Evolutionary conservation across 768 basidiomycete species (phyloP), one percentile per base, ranked within the genome.

Genomic region (Boletus tylopilopsis): DNA sequence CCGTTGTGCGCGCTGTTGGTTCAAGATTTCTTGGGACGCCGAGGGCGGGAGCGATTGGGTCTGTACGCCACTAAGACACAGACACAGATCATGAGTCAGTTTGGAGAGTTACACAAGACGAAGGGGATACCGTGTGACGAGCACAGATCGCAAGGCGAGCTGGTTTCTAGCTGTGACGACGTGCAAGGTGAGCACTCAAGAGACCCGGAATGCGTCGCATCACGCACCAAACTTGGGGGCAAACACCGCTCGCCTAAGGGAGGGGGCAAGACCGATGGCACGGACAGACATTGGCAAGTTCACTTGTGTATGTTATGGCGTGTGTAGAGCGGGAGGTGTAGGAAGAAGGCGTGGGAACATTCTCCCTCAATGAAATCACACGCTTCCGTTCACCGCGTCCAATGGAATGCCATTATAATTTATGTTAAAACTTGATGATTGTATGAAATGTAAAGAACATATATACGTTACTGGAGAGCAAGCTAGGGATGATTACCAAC

Each of bases 1-100:
- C n/a, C 96, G 87, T 42, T 75, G 74, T 42, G 90, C 71, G 56
- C 96, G 88, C 68, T 98, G 94, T 57, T 79, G 69, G 77, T 98
- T 95, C 60, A 97, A 75, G 55, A 93, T 87, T 5, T 74, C 76
- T 30, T 72, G 64, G 10, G 75, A 71, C 0, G 81, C 76, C 0
- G 83, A 74, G 2, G 86, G 75, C 1, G 84, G 74, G 3, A 88
- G 55, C 0, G 87, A 84, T 61, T 86, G 68, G 0, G 82, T 85
- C 61, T 89, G 81, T 16, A 90, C 66, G 27, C 70, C 61, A 46
- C 86, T 85, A 23, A 32, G 6, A 36, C n/a, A n/a, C n/a, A n/a
- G n/a, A n/a, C n/a, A 18, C 15, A 34, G 33, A 34, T 13, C 33
- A 16, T 34, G 15, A 16, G 16, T 13, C 11, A 34, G 15, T 34